These are phyloP conservation scores for Pachyrhizus erosus DNA, from an alignment of 306 rosid genomes.

Conservation along the genomic window DNA sequence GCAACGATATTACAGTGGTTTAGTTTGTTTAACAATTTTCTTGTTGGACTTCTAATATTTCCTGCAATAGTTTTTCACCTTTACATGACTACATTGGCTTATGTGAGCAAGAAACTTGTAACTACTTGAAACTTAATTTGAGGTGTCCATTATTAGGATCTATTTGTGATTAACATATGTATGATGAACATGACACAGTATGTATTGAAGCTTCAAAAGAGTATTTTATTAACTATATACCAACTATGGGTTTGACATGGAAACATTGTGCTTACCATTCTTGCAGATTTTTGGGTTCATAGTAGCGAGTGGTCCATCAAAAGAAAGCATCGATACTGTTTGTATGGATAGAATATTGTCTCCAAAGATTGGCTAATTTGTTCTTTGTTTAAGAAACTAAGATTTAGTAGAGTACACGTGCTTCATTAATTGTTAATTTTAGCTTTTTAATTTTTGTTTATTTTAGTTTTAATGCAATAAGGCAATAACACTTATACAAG, in stretches of 20 bases:
- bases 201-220: neutral
- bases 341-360: constrained; percentile 14
- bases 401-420: neutral
- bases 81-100: constrained; percentile 12
- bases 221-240: constrained; percentile 16
- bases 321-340: constrained; percentile 2
- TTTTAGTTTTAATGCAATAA: neutral
- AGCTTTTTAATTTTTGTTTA: neutral
- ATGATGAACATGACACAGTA: neutral
- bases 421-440: neutral
- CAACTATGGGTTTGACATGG: constrained; percentile 3
- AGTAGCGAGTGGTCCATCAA: neutral
- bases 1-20: constrained; percentile 7
- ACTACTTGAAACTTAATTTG: neutral
- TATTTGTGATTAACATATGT: neutral
- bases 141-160: neutral
- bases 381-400: neutral
- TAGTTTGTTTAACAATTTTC: constrained; percentile 6
- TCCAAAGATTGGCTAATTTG: constrained; percentile 7
- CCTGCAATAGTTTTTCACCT: constrained; percentile 3
- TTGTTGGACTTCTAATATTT: constrained; percentile 5
- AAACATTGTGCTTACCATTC: neutral
- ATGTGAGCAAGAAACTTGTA: constrained; percentile 12
- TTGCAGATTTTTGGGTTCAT: neutral
- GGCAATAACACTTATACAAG: neutral